Evolutionary conservation across 1,139 yeast genomes (phyloP).

Genomic region (Yueomyces sp.): DNA sequence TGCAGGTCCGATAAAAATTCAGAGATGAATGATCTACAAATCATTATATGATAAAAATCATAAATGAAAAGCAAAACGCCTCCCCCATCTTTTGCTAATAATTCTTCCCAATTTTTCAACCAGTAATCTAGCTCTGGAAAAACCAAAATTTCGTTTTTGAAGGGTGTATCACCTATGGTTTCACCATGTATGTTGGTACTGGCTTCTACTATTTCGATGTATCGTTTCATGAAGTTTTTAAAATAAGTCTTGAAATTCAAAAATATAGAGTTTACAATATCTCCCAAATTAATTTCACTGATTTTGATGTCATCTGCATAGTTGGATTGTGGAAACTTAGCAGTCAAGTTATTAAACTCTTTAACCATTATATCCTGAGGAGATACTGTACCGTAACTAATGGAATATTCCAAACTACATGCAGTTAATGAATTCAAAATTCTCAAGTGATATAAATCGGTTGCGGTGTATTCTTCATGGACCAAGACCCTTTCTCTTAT

Average conservation of each 20-base stretch:
- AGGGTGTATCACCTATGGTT: not conserved
- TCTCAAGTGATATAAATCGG: constrained; percentile 37
- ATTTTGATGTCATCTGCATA: constrained; percentile 38
- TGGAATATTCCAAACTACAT: constrained; percentile 35
- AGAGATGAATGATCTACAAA: constrained; percentile 28
- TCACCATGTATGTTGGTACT: not conserved
- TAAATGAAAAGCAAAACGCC: constrained; percentile 32
- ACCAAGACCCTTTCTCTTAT: constrained; percentile 27
- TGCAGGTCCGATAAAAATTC: constrained; percentile 16
- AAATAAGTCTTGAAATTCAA: constrained; percentile 18
- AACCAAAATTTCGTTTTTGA: constrained; percentile 3
- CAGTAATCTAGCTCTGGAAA: constrained; percentile 30
- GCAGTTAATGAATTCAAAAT: constrained; percentile 38
- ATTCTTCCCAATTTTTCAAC: constrained; percentile 30
- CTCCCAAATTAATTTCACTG: constrained; percentile 32
- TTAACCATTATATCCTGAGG: constrained; percentile 15
- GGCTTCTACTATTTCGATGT: constrained; percentile 1
- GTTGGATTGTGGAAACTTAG: constrained; percentile 33
- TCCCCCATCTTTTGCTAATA: constrained; percentile 33
- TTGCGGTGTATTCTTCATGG: constrained; percentile 20
- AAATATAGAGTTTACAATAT: constrained; percentile 21
- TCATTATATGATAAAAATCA: constrained; percentile 32
- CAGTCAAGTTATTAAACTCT: constrained; percentile 28
- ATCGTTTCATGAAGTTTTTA: constrained; percentile 4
- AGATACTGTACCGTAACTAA: constrained; percentile 30